phyloP scores from a whole-genome alignment of 441 rosid species.

The Cnidoscolus chayamansa region DNA sequence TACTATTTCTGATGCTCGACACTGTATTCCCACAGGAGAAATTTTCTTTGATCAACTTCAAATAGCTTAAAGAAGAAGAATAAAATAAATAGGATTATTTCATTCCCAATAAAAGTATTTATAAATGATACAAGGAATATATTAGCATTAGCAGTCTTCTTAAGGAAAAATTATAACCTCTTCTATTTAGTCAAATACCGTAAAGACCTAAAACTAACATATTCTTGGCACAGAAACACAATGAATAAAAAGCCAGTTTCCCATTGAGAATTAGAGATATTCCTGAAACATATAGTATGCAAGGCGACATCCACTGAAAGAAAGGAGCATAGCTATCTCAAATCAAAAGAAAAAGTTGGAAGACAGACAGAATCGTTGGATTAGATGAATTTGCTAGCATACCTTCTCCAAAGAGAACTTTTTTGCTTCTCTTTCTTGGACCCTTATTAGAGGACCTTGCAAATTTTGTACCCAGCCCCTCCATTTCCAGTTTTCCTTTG shows the following conservation, averaged over 20 bases:
- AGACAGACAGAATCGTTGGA: not conserved
- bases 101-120: not conserved
- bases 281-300: not conserved
- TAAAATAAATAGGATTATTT: not conserved
- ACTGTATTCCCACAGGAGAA: not conserved
- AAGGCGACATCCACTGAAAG: not conserved
- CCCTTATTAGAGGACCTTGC: slow-evolving; percentile 43
- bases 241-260: slow-evolving; percentile 1
- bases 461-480: slow-evolving; percentile 40
- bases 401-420: slow-evolving; percentile 74
- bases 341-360: not conserved
- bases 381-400: slow-evolving; percentile 16
- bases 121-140: not conserved
- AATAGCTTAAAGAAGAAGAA: not conserved
- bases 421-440: slow-evolving; percentile 67
- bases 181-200: not conserved
- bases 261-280: not conserved
- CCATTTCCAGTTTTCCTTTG: slow-evolving; percentile 47
- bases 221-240: not conserved
- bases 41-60: not conserved
- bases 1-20: not conserved
- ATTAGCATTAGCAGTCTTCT: not conserved
- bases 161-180: not conserved
- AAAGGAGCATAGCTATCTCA: not conserved
- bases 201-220: not conserved